Evolutionary conservation across 2,329 filamentous ascomycete species (phyloP).

Genomic region (Hypoxylon sp.): DNA sequence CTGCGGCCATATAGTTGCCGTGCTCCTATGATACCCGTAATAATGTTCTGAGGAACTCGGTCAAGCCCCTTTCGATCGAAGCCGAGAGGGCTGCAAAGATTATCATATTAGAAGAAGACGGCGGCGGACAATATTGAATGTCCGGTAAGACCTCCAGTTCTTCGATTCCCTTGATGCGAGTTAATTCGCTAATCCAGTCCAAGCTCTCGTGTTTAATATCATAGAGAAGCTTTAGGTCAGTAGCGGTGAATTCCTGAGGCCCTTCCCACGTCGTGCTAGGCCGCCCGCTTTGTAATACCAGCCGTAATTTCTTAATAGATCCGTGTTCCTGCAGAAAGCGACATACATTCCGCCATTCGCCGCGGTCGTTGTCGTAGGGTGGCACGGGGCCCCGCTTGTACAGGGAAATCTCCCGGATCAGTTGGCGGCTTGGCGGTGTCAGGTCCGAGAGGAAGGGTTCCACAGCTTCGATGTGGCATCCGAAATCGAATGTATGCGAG

Average conservation of each 20-base stretch:
- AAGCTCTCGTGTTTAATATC: slow-evolving; percentile 65
- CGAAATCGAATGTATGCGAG: slow-evolving; percentile 71
- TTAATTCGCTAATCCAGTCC: slow-evolving; percentile 71
- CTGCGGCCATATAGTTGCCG: neutral
- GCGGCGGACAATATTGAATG: slow-evolving; percentile 68
- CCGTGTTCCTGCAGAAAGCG: slow-evolving; percentile 60
- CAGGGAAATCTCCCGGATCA: slow-evolving; percentile 66
- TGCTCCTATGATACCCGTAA: slow-evolving; percentile 50
- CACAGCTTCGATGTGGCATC: slow-evolving; percentile 71
- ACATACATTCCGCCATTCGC: slow-evolving; percentile 70
- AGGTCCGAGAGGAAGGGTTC: slow-evolving; percentile 73
- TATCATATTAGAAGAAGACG: slow-evolving; percentile 68
- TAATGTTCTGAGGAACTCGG: slow-evolving; percentile 64
- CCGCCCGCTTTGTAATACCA: slow-evolving; percentile 70
- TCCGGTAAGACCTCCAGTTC: slow-evolving; percentile 68
- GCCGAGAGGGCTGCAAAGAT: slow-evolving; percentile 73
- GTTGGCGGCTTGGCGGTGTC: slow-evolving; percentile 62
- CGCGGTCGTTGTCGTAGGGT: slow-evolving; percentile 68
- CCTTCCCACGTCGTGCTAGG: slow-evolving; percentile 65
- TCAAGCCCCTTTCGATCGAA: slow-evolving; percentile 70
- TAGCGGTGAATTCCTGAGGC: slow-evolving; percentile 61
- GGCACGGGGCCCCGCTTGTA: slow-evolving; percentile 70
- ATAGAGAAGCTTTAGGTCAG: slow-evolving; percentile 64
- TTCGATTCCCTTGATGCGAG: slow-evolving; percentile 64
- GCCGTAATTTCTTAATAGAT: slow-evolving; percentile 60